Evolutionary conservation across 2,329 filamentous ascomycete species (phyloP).

Genomic region (Thelonectria discophora): DNA sequence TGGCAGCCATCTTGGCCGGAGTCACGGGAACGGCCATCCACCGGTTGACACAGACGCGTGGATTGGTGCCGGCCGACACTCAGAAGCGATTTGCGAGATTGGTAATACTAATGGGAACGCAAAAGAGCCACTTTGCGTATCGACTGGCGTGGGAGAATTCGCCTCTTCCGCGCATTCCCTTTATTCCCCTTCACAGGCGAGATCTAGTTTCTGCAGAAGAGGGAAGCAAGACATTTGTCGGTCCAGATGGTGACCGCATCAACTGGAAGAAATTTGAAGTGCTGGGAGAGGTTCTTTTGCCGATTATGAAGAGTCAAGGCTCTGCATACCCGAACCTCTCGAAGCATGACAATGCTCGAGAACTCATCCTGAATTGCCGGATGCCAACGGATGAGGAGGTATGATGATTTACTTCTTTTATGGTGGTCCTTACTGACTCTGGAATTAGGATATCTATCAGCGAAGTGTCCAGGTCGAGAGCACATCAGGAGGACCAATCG

Average conservation of each 20-base stretch:
- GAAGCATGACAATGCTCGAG: slow-evolving; percentile 74
- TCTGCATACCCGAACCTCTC: slow-evolving; percentile 78
- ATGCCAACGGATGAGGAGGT: slow-evolving; percentile 91
- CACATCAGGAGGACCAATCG: slow-evolving; percentile 53
- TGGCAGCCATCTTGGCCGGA: slow-evolving; percentile 93
- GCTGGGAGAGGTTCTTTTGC: slow-evolving; percentile 88
- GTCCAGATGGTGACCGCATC: slow-evolving; percentile 75
- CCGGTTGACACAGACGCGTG: slow-evolving; percentile 80
- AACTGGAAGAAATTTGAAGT: slow-evolving; percentile 99
- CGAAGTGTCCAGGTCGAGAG: slow-evolving; percentile 68
- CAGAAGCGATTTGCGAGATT: slow-evolving; percentile 89
- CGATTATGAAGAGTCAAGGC: slow-evolving; percentile 91
- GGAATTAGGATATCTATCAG: slow-evolving; percentile 69
- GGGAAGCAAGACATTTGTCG: slow-evolving; percentile 89
- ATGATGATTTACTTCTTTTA: slow-evolving; percentile 47
- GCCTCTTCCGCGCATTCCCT: slow-evolving; percentile 87
- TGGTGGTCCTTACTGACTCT: slow-evolving; percentile 36
- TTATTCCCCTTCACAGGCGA: slow-evolving; percentile 86
- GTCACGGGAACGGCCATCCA: slow-evolving; percentile 90
- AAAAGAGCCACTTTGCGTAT: slow-evolving; percentile 93
- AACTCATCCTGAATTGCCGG: slow-evolving; percentile 81
- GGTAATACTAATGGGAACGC: slow-evolving; percentile 90
- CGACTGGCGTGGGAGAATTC: slow-evolving; percentile 98
- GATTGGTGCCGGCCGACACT: slow-evolving; percentile 74
- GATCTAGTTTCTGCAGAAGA: slow-evolving; percentile 93